A percentile compares a stretch with the other conserved stretches of the same genome.
Conservation (phyloP, 2,329 filamentous ascomycete species). For the Pseudogymnoascus sp. region DNA sequence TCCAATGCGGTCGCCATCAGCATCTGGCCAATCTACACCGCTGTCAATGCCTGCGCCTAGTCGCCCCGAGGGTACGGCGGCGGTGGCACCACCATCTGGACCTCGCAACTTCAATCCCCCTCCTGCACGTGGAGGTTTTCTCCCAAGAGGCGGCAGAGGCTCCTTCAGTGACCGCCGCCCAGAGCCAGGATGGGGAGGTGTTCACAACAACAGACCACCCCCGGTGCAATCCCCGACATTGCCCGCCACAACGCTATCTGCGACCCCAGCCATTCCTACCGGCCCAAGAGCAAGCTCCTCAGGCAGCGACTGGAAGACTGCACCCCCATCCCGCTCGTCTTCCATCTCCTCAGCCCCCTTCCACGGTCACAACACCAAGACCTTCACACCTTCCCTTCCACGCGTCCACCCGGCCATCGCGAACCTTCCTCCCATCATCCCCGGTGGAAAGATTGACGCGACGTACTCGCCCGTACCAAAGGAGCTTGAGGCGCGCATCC, state of each 20-base stretch:
- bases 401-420: constrained; percentile 27
- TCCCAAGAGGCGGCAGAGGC: constrained; percentile 23
- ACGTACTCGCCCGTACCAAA: constrained; percentile 18
- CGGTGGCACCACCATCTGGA: constrained; percentile 25
- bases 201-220: constrained; percentile 19
- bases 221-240: constrained; percentile 23
- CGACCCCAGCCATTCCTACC: constrained; percentile 19
- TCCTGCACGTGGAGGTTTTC: constrained; percentile 18
- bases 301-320: constrained; percentile 21
- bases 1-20: constrained; percentile 6
- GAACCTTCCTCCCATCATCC: constrained; percentile 25
- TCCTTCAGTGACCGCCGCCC: constrained; percentile 25
- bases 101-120: constrained; percentile 26
- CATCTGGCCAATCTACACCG: constrained; percentile 14
- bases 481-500: constrained; percentile 22
- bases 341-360: constrained; percentile 23
- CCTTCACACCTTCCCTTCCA: constrained; percentile 10
- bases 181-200: constrained; percentile 23
- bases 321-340: constrained; percentile 21
- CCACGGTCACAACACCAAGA: constrained; percentile 12
- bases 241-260: constrained; percentile 15
- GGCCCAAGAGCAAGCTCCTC: constrained; percentile 23
- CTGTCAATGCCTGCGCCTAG: constrained; percentile 17
- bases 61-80: constrained; percentile 17
- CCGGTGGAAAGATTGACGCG: constrained; percentile 26